Percentiles rank a stretch among this genome's conserved stretches.
Conservation (phyloP, 2,329 filamentous ascomycete species). For the Talaromyces sp. region DNA sequence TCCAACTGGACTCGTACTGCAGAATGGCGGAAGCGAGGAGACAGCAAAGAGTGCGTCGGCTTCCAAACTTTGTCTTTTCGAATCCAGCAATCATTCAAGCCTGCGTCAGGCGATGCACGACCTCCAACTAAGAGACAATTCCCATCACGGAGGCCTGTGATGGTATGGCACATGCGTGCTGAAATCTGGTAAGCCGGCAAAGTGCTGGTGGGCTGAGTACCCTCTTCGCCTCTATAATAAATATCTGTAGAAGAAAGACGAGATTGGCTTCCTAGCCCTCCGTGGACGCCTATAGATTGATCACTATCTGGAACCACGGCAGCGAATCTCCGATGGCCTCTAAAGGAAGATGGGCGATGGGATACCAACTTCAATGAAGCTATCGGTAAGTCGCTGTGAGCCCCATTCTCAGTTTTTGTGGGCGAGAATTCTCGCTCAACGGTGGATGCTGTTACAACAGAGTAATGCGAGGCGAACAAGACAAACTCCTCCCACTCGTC, state of each 20-base stretch:
- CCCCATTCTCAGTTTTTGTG: not conserved
- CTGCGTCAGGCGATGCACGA: constrained; percentile 68
- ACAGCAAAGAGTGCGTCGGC: constrained; percentile 61
- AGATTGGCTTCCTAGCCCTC: constrained; percentile 44
- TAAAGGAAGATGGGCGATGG: constrained; percentile 30
- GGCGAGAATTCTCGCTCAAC: not conserved
- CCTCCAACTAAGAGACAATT: constrained; percentile 71
- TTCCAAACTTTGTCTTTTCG: constrained; percentile 63
- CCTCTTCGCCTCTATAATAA: constrained; percentile 47
- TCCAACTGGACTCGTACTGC: constrained; percentile 48
- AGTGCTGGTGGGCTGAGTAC: constrained; percentile 46
- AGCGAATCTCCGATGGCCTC: constrained; percentile 59
- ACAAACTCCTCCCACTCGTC: constrained; percentile 97
- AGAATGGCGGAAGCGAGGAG: constrained; percentile 72
- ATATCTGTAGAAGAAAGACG: constrained; percentile 48
- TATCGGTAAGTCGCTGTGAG: not conserved
- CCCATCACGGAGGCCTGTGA: constrained; percentile 60
- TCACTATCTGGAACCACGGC: constrained; percentile 46
- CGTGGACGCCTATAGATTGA: constrained; percentile 36
- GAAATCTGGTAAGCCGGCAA: constrained; percentile 37
- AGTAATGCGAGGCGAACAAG: constrained; percentile 80
- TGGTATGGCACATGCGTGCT: constrained; percentile 68
- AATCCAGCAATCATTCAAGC: constrained; percentile 72
- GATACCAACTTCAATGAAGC: not conserved
- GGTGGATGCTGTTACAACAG: constrained; percentile 65